Evolutionary conservation across 306 rosid species (phyloP).

Genomic region (Castanopsis chinensis): DNA sequence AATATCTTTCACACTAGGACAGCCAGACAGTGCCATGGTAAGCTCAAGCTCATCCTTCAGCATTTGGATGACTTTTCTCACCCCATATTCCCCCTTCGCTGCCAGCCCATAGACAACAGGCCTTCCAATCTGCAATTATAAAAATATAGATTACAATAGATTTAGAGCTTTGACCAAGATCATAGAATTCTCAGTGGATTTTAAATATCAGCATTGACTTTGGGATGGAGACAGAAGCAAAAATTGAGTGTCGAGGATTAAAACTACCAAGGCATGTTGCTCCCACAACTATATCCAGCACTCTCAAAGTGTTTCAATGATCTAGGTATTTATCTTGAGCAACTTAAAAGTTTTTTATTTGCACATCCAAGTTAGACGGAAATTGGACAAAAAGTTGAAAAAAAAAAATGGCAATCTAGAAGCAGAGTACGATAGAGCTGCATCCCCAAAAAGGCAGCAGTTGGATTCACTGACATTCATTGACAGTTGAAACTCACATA

Average conservation of each 20-base stretch:
- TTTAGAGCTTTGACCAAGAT: not conserved
- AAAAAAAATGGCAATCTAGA: not conserved
- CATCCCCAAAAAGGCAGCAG: not conserved
- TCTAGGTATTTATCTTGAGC: not conserved
- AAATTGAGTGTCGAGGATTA: no score
- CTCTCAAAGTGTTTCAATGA: not conserved
- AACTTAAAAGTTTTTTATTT: not conserved
- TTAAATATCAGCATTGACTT: not conserved
- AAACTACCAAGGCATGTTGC: no score
- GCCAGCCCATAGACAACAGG: slow-evolving; percentile 41
- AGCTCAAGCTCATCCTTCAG: slow-evolving; percentile 58
- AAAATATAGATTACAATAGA: not conserved
- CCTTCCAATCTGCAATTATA: not conserved
- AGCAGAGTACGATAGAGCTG: not conserved
- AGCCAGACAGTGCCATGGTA: slow-evolving; percentile 56
- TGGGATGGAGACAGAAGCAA: no score
- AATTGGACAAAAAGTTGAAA: not conserved
- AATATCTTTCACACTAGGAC: slow-evolving; percentile 43
- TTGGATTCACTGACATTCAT: not conserved
- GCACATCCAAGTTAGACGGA: not conserved
- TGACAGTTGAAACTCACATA: not conserved
- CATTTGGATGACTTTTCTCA: slow-evolving; percentile 45
- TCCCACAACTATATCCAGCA: not conserved
- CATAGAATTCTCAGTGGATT: not conserved
- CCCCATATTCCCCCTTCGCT: slow-evolving; percentile 55